phyloP scores from a whole-genome alignment of 2,329 filamentous ascomycete species.

The Claviceps sp. region DNA sequence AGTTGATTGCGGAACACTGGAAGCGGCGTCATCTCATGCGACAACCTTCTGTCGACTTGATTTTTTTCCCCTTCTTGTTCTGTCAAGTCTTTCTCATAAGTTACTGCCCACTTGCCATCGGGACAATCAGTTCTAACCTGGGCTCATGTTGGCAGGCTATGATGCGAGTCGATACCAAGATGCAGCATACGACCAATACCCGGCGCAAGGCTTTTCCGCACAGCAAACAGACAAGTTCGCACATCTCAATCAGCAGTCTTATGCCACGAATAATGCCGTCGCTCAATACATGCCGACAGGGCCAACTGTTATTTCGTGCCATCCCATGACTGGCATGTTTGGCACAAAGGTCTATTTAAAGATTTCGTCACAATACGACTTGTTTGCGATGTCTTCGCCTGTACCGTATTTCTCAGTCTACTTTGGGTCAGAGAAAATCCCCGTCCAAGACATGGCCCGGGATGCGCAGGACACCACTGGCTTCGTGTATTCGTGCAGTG shows the following conservation, averaged over 20 bases:
- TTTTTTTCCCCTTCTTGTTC: not conserved
- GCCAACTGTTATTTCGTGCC: slow-evolving; percentile 53
- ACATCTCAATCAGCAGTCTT: slow-evolving; percentile 42
- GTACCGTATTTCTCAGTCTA: slow-evolving; percentile 49
- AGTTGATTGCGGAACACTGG: not conserved
- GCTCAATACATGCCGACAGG: slow-evolving; percentile 51
- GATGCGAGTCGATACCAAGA: slow-evolving; percentile 49
- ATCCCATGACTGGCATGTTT: slow-evolving; percentile 53
- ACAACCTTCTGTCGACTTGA: not conserved
- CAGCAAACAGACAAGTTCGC: slow-evolving; percentile 36
- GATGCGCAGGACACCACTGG: slow-evolving; percentile 42
- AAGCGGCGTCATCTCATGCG: not conserved
- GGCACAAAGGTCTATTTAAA: slow-evolving; percentile 62
- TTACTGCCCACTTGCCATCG: not conserved
- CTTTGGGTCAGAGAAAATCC: slow-evolving; percentile 65
- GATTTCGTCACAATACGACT: slow-evolving; percentile 61
- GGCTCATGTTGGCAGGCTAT: slow-evolving; percentile 31
- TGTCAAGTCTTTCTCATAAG: not conserved
- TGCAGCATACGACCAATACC: slow-evolving; percentile 39
- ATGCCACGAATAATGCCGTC: slow-evolving; percentile 47
- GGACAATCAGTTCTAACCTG: slow-evolving; percentile 7
- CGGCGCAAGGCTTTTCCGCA: slow-evolving; percentile 30
- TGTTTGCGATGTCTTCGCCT: slow-evolving; percentile 43
- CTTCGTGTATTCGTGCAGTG: slow-evolving; percentile 58
- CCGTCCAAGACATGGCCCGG: slow-evolving; percentile 46